Evolutionary conservation across 2,329 filamentous ascomycete species (phyloP).

Genomic region (Sporothrix brunneoviolacea): DNA sequence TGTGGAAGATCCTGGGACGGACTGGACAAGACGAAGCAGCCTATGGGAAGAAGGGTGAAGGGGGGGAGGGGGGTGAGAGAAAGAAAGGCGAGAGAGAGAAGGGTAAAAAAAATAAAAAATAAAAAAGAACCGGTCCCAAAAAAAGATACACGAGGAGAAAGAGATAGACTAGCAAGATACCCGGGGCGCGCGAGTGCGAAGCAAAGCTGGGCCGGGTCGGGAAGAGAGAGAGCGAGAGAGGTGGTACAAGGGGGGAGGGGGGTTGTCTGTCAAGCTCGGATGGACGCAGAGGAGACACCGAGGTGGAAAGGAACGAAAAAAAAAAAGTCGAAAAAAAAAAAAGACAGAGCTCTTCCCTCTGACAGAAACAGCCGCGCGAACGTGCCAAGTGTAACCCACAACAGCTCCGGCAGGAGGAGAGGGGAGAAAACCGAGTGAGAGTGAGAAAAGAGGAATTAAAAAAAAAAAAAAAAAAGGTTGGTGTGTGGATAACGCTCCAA

Average conservation of each 20-base stretch:
- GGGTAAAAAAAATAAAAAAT: neutral
- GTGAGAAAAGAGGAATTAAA: neutral
- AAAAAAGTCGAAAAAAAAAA: neutral
- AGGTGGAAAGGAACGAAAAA: neutral
- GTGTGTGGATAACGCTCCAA: conserved; percentile 2
- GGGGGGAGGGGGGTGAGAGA: neutral
- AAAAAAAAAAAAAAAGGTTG: neutral
- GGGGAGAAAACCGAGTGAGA: neutral
- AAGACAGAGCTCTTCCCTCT: neutral
- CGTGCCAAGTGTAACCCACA: neutral
- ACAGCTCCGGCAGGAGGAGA: neutral
- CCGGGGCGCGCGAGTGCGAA: too few species aligned
- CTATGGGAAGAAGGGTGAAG: neutral
- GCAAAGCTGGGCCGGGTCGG: too few species aligned
- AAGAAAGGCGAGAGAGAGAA: neutral
- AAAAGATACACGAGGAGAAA: neutral
- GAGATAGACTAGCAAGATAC: neutral
- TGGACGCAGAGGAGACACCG: neutral
- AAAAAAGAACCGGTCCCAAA: neutral
- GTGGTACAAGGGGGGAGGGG: neutral
- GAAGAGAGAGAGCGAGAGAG: neutral
- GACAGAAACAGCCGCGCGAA: neutral
- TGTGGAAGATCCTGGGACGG: neutral
- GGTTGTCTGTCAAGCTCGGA: neutral
- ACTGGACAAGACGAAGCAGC: neutral